phyloP scores from a whole-genome alignment of 345 rosid species.

The Citrus australasica region DNA sequence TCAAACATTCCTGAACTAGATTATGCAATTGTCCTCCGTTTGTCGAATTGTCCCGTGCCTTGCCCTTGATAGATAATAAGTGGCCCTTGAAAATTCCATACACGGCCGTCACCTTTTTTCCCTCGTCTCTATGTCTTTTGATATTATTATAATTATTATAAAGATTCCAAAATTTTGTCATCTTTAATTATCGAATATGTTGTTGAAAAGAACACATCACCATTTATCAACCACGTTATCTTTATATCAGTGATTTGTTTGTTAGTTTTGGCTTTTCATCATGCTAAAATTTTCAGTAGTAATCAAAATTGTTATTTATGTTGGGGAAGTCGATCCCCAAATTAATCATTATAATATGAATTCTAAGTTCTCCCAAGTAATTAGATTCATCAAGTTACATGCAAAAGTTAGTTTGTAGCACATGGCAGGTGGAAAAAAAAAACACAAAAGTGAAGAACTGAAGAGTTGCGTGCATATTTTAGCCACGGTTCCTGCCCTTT shows the following conservation, averaged over 20 bases:
- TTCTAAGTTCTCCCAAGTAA: background rate
- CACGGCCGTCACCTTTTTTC: background rate
- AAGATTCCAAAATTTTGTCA: background rate
- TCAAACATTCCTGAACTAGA: background rate
- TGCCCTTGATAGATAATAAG: background rate
- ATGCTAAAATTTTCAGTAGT: background rate
- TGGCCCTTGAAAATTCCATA: background rate
- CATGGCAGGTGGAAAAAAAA: background rate
- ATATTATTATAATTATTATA: background rate
- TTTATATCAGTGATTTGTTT: background rate
- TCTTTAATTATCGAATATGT: background rate
- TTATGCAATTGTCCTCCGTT: background rate
- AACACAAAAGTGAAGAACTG: background rate
- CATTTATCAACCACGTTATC: background rate
- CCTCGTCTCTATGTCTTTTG: background rate
- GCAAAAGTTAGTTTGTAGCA: background rate
- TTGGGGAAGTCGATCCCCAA: background rate
- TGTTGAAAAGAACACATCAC: background rate
- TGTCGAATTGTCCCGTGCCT: background rate
- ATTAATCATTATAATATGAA: background rate
- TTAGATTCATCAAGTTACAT: background rate
- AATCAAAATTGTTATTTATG: background rate
- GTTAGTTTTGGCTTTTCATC: background rate
- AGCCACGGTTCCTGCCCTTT: background rate
- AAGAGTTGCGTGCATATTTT: background rate